Percentiles rank a stretch among this genome's conserved stretches.
phyloP scores from a whole-genome alignment of 345 rosid genomes.

The Psidium friedrichsthalianum region DNA sequence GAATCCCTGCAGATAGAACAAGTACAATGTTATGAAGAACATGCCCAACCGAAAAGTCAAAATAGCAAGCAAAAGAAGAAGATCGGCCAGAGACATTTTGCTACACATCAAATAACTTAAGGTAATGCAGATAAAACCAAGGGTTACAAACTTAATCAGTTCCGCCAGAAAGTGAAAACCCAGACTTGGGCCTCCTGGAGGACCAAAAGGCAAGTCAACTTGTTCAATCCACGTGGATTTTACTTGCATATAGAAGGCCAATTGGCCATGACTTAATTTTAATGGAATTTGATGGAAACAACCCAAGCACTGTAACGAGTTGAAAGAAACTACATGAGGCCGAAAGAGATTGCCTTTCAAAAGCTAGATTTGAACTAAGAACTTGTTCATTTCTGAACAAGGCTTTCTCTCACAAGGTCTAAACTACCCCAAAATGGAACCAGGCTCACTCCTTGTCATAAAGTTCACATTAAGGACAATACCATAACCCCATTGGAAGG shows the following conservation, averaged over 20 bases:
- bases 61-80: not conserved
- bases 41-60: not conserved
- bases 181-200: not conserved
- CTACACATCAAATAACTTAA: not conserved
- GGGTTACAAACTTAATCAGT: not conserved
- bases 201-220: not conserved
- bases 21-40: not conserved
- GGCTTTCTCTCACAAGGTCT: not conserved
- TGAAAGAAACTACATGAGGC: not conserved
- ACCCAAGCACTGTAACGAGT: not conserved
- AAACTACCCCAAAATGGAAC: not conserved
- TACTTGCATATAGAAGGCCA: not conserved
- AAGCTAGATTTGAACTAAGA: not conserved
- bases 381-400: not conserved
- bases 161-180: not conserved
- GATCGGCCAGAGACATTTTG: not conserved
- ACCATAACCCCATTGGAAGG: not conserved
- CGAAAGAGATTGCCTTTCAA: not conserved
- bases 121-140: not conserved
- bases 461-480: not conserved
- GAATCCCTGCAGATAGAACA: constrained; percentile 28
- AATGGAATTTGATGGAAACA: not conserved
- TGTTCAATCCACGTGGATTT: not conserved
- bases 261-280: not conserved
- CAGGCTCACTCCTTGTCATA: not conserved